phyloP scores from a whole-genome alignment of 176 grass and related monocot genomes.

The Zea luxurians region DNA sequence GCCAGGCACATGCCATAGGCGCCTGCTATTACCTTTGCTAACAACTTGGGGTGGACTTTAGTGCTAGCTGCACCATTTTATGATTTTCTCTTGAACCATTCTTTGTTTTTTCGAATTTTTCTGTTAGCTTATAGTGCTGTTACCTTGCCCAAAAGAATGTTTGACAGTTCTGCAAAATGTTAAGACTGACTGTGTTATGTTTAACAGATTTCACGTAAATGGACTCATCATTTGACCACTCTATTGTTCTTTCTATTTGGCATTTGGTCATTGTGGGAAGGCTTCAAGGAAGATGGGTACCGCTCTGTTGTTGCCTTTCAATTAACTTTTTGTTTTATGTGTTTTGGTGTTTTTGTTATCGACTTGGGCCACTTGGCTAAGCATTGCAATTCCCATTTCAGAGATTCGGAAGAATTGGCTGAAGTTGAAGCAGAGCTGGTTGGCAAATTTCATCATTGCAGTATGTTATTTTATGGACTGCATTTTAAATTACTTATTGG shows the following conservation, averaged over 20 bases:
- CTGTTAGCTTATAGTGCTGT: neutral
- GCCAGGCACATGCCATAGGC: too few species aligned
- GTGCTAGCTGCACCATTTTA: neutral
- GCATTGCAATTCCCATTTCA: slow-evolving; percentile 26
- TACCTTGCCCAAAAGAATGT: neutral
- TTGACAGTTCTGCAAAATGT: neutral
- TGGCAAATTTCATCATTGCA: slow-evolving; percentile 37
- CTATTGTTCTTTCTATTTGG: slow-evolving; percentile 89
- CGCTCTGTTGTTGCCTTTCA: slow-evolving; percentile 4
- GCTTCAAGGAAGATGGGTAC: slow-evolving; percentile 87
- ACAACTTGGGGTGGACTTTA: neutral
- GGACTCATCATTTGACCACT: slow-evolving; percentile 94
- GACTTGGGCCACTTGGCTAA: slow-evolving; percentile 25
- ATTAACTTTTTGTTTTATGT: slow-evolving; percentile 17
- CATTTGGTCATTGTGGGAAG: slow-evolving; percentile 96
- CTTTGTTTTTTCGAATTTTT: neutral
- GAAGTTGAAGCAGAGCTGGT: slow-evolving; percentile 97
- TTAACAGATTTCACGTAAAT: slow-evolving; percentile 93
- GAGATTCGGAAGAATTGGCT: slow-evolving; percentile 77
- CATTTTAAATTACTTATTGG: slow-evolving; percentile 24
- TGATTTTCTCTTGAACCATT: neutral
- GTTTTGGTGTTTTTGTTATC: slow-evolving; percentile 26
- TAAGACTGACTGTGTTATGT: slow-evolving; percentile 19
- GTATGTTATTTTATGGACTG: slow-evolving; percentile 9
- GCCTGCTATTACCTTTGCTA: neutral